Conservation (phyloP, 2,329 filamentous ascomycete species). For the Diaporthe capsici region DNA sequence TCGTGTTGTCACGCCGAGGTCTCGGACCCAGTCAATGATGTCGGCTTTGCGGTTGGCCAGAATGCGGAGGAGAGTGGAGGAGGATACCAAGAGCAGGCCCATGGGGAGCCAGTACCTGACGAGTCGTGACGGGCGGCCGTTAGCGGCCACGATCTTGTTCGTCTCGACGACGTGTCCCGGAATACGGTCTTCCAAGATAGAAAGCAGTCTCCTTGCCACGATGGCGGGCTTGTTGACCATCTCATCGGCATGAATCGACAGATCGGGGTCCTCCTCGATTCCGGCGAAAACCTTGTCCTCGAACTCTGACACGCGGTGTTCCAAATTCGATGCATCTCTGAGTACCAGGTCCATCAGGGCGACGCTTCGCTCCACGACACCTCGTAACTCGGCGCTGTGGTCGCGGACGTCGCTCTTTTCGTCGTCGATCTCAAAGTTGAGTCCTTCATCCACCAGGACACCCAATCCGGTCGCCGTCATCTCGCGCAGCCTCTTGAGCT, state of each 20-base stretch:
- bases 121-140: constrained; percentile 82
- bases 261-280: constrained; percentile 72
- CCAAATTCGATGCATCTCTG: constrained; percentile 75
- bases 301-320: constrained; percentile 73
- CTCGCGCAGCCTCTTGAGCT: constrained; percentile 79
- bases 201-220: constrained; percentile 76
- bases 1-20: constrained; percentile 82
- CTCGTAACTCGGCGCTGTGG: constrained; percentile 71
- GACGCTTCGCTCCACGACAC: constrained; percentile 83
- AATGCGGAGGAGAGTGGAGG: constrained; percentile 87
- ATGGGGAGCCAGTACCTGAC: constrained; percentile 92
- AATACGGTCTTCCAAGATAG: constrained; percentile 78
- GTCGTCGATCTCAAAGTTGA: constrained; percentile 76
- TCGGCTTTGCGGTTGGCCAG: constrained; percentile 81
- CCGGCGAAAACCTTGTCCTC: constrained; percentile 76
- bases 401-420: constrained; percentile 62
- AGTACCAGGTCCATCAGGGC: constrained; percentile 89
- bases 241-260: constrained; percentile 67
- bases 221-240: constrained; percentile 66
- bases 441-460: constrained; percentile 87
- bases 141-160: constrained; percentile 67
- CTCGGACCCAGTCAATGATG: constrained; percentile 83
- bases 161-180: constrained; percentile 75
- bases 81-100: constrained; percentile 80
- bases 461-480: constrained; percentile 90